These are phyloP conservation scores for Aquilaria agallochum DNA, from an alignment of 441 rosid species.

Conservation along the genomic window DNA sequence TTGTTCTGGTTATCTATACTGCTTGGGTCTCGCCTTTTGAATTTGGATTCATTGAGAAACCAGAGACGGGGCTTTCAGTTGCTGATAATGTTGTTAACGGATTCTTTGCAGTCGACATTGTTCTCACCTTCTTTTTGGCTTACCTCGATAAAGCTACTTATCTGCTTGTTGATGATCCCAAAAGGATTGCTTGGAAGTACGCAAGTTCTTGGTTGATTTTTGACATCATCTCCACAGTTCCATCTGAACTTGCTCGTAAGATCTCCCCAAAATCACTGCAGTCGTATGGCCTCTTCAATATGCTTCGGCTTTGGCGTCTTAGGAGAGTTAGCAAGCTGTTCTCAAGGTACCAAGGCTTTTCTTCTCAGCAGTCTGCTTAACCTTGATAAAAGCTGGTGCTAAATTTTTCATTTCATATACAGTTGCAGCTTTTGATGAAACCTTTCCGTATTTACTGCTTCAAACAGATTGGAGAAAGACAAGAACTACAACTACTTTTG, in stretches of 20 bases:
- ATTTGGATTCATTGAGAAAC: conserved; percentile 68
- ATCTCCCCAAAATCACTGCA: conserved; percentile 47
- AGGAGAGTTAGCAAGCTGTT: conserved; percentile 85
- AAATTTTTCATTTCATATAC: not conserved
- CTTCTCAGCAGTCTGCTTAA: too few relatives aligned
- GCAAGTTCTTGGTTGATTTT: conserved; percentile 65
- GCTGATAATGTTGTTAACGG: conserved; percentile 74
- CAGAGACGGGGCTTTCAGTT: conserved; percentile 47
- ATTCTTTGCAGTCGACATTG: conserved; percentile 74
- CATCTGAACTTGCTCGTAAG: conserved; percentile 62
- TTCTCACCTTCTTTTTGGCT: conserved; percentile 81
- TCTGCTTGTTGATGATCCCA: conserved; percentile 64
- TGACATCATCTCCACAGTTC: conserved; percentile 67
- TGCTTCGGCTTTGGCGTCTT: conserved; percentile 97
- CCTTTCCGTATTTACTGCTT: conserved; percentile 5
- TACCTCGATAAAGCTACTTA: conserved; percentile 67
- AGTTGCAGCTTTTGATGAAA: not conserved
- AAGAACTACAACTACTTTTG: conserved; percentile 77
- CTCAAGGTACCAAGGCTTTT: conserved; percentile 41
- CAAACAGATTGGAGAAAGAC: conserved; percentile 76
- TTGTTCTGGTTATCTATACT: conserved; percentile 65
- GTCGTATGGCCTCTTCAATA: conserved; percentile 65
- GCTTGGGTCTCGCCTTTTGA: conserved; percentile 92
- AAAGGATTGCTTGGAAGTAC: conserved; percentile 71
- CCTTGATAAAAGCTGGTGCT: too few relatives aligned